A percentile compares a stretch with the other conserved stretches of the same genome.
Evolutionary conservation across 768 basidiomycete genomes (phyloP).

Genomic region (Cubamyces lactineus): DNA sequence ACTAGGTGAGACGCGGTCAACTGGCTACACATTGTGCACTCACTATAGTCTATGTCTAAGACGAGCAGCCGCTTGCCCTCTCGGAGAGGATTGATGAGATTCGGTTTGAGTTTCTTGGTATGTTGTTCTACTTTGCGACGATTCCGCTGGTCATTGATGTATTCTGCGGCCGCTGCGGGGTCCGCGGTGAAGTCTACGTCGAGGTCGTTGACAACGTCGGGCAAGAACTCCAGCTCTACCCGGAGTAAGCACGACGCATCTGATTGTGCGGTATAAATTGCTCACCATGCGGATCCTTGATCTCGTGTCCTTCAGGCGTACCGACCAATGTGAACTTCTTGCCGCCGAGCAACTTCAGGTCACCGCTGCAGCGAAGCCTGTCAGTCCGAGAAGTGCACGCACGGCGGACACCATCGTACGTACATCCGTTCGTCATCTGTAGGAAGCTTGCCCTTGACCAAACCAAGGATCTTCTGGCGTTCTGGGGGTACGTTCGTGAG

Average conservation of each 20-base stretch:
- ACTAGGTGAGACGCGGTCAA: background rate
- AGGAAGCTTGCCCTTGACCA: slow-evolving; percentile 83
- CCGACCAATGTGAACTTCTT: slow-evolving; percentile 87
- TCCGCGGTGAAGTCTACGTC: slow-evolving; percentile 79
- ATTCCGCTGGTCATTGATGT: slow-evolving; percentile 79
- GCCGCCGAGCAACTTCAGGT: slow-evolving; percentile 57
- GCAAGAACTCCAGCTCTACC: slow-evolving; percentile 63
- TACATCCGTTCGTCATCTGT: slow-evolving; percentile 71
- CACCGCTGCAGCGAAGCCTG: slow-evolving; percentile 44
- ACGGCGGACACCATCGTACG: slow-evolving; percentile 22
- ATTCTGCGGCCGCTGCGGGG: slow-evolving; percentile 56
- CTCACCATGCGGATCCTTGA: slow-evolving; percentile 75
- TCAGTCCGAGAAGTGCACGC: background rate
- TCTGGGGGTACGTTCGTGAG: slow-evolving; percentile 82
- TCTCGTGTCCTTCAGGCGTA: slow-evolving; percentile 83
- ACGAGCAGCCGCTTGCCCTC: slow-evolving; percentile 81
- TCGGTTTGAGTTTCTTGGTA: slow-evolving; percentile 61
- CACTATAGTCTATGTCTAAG: slow-evolving; percentile 89
- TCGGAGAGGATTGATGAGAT: slow-evolving; percentile 77
- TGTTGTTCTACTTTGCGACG: slow-evolving; percentile 79
- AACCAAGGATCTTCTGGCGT: slow-evolving; percentile 84
- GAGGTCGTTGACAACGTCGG: slow-evolving; percentile 77
- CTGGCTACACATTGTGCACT: slow-evolving; percentile 23
- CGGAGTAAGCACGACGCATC: background rate
- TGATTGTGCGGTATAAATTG: slow-evolving; percentile 6